These are phyloP conservation scores for Phytophthora colocasiae DNA, from an alignment of 352 stramenopile genomes.

Conservation along the genomic window DNA sequence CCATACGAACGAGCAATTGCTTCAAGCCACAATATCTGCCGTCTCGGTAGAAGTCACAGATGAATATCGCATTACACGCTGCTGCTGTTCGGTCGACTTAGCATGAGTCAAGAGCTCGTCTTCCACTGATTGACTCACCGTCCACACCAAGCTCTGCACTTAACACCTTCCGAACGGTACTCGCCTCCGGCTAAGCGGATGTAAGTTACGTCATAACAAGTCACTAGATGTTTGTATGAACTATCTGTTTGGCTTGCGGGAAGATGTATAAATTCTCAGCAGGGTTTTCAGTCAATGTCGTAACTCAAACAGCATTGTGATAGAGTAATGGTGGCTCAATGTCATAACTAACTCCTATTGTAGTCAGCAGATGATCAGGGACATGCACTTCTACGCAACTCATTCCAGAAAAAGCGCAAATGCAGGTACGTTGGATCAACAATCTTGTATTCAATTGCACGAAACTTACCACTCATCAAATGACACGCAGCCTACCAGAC, in stretches of 20 bases:
- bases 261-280: constrained; percentile 1
- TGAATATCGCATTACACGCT: too few relatives aligned
- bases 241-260: background rate
- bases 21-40: too few relatives aligned
- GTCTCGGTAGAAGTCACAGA: too few relatives aligned
- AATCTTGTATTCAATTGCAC: background rate
- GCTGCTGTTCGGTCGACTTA: too few relatives aligned
- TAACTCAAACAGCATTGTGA: background rate
- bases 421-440: background rate
- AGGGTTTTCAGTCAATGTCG: constrained; percentile 1
- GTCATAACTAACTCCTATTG: background rate
- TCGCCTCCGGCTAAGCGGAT: background rate
- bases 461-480: background rate
- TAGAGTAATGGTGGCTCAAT: background rate
- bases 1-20: too few relatives aligned
- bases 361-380: background rate
- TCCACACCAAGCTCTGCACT: too few relatives aligned
- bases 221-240: background rate
- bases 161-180: too few relatives aligned
- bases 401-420: background rate
- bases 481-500: constrained; percentile 2
- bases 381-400: background rate
- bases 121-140: too few relatives aligned
- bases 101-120: too few relatives aligned
- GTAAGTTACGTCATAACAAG: constrained; percentile 1